Evolutionary conservation across 1,139 yeast genomes (phyloP).

Genomic region (Lodderomyces pseudojiufengensis): DNA sequence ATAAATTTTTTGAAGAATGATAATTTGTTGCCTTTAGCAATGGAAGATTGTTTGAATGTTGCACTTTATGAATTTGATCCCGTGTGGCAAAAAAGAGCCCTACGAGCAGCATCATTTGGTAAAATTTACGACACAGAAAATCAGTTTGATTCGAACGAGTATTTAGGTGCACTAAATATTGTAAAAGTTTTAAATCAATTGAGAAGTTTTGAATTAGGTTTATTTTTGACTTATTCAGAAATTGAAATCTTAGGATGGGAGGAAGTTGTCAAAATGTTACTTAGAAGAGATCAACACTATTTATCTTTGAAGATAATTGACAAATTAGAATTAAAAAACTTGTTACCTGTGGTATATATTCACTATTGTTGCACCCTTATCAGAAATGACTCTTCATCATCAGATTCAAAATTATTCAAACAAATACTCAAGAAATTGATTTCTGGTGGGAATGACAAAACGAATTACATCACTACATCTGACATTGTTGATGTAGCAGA

Average conservation of each 20-base stretch:
- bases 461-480: conserved; percentile 51
- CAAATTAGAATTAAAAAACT: conserved; percentile 41
- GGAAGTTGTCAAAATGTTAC: conserved; percentile 53
- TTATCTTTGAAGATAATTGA: conserved; percentile 62
- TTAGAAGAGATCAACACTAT: conserved; percentile 58
- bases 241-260: conserved; percentile 48
- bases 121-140: conserved; percentile 54
- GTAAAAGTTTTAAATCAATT: conserved; percentile 70
- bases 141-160: conserved; percentile 53
- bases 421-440: conserved; percentile 46
- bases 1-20: conserved; percentile 55
- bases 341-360: conserved; percentile 56
- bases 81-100: conserved; percentile 71
- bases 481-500: conserved; percentile 67
- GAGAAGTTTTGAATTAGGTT: conserved; percentile 60
- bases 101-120: conserved; percentile 85
- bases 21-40: conserved; percentile 54
- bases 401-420: conserved; percentile 57
- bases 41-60: conserved; percentile 68
- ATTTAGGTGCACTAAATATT: conserved; percentile 55
- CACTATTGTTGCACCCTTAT: conserved; percentile 84
- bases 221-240: conserved; percentile 62
- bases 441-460: conserved; percentile 15
- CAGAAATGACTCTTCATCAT: conserved; percentile 46
- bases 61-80: conserved; percentile 76